phyloP scores from a whole-genome alignment of 352 stramenopile species.

The Halophytophthora polymorphica region DNA sequence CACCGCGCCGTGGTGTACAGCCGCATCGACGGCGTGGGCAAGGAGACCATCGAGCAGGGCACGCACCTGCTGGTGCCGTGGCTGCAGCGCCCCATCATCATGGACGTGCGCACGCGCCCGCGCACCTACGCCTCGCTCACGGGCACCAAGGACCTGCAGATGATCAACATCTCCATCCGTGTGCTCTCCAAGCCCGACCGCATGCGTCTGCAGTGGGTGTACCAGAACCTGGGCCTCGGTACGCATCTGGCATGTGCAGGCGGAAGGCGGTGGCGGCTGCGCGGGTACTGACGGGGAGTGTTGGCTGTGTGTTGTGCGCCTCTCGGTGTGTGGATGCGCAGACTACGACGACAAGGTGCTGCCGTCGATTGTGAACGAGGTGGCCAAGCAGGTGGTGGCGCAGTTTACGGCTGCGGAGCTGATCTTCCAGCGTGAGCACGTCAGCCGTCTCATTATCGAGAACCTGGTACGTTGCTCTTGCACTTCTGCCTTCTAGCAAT shows the following conservation, averaged over 20 bases:
- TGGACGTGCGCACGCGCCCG: constrained; percentile 91
- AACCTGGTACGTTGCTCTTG: constrained; percentile 66
- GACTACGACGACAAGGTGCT: constrained; percentile 99
- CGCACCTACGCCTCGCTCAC: constrained; percentile 92
- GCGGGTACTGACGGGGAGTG: not conserved
- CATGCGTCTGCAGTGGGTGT: constrained; percentile 94
- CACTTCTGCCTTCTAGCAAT: constrained; percentile 36
- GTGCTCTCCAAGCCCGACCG: constrained; percentile 97
- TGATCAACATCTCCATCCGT: constrained; percentile 99
- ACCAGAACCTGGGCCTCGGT: constrained; percentile 93
- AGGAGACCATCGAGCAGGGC: constrained; percentile 88
- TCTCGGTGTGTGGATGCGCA: constrained; percentile 22
- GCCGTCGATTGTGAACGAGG: constrained; percentile 99
- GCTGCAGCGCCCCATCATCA: constrained; percentile 96
- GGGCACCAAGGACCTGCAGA: constrained; percentile 97
- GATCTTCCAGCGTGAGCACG: constrained; percentile 98
- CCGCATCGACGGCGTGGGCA: constrained; percentile 80
- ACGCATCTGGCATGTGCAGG: constrained; percentile 1
- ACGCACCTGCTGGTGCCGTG: constrained; percentile 98
- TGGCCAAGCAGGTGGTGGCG: constrained; percentile 98
- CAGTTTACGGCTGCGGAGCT: constrained; percentile 99
- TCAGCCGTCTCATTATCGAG: constrained; percentile 93
- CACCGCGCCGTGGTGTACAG: constrained; percentile 90
- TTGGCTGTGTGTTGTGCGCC: constrained; percentile 1
- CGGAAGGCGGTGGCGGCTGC: not conserved